Evolutionary conservation across 2,329 filamentous ascomycete genomes (phyloP).

Genomic region (Aspergillus vadensis): DNA sequence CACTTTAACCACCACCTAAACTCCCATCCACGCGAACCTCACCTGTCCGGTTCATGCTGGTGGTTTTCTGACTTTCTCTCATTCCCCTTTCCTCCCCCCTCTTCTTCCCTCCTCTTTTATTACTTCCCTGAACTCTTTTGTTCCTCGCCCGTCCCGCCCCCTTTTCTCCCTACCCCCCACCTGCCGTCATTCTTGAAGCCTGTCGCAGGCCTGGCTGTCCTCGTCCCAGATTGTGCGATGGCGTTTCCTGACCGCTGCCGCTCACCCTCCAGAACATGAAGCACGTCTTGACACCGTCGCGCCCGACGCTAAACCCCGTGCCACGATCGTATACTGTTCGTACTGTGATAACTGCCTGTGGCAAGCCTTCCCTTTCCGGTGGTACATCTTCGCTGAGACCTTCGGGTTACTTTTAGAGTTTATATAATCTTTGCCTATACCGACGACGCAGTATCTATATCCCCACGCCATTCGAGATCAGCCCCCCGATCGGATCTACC

Average conservation of each 20-base stretch:
- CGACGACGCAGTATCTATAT: constrained; percentile 5
- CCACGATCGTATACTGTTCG: constrained; percentile 9
- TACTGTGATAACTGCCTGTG: constrained; percentile 10
- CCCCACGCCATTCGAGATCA: constrained; percentile 2
- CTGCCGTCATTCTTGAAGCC: background rate
- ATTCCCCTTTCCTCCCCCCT: background rate
- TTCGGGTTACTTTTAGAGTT: background rate
- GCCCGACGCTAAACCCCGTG: constrained; percentile 24
- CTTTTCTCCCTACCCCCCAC: background rate
- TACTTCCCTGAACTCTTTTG: background rate
- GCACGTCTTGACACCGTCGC: constrained; percentile 22
- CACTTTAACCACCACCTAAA: background rate
- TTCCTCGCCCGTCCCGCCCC: constrained; percentile 1
- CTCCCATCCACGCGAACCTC: background rate
- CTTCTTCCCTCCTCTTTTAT: background rate
- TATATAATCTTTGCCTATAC: constrained; percentile 4
- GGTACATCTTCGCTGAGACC: background rate
- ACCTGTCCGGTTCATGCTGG: background rate
- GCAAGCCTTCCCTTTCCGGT: background rate
- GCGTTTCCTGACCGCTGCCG: constrained; percentile 25
- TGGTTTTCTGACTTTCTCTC: background rate
- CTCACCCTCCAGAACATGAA: constrained; percentile 27
- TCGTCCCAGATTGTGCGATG: constrained; percentile 25
- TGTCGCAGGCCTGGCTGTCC: constrained; percentile 18
- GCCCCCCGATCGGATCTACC: background rate